Evolutionary conservation across 169 alveolate species (phyloP).

Genomic region (Plasmodium gallinaceum): DNA sequence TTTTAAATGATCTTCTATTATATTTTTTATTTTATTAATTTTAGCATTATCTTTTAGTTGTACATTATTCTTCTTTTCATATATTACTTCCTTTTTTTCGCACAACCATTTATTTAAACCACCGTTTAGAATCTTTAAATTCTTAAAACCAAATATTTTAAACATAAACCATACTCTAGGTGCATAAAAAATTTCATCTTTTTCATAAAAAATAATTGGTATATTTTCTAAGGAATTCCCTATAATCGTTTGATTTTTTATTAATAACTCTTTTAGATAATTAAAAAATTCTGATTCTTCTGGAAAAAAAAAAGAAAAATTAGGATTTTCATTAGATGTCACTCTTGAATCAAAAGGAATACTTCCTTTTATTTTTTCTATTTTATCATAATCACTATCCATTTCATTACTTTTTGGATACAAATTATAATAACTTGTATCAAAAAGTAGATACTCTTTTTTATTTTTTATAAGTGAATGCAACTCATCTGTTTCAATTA

Average conservation of each 20-base stretch:
- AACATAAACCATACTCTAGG: constrained; percentile 72
- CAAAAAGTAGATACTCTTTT: constrained; percentile 52
- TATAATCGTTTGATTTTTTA: constrained; percentile 12
- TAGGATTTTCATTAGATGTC: constrained; percentile 24
- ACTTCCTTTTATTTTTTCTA: constrained; percentile 62
- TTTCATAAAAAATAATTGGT: constrained; percentile 60
- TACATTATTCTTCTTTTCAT: neutral
- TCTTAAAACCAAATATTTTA: constrained; percentile 51
- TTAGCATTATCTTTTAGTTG: constrained; percentile 1
- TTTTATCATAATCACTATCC: constrained; percentile 15
- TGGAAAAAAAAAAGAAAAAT: constrained; percentile 73
- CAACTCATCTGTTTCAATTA: constrained; percentile 45
- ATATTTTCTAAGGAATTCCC: constrained; percentile 31
- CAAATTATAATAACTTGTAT: constrained; percentile 46
- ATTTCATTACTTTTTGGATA: constrained; percentile 2
- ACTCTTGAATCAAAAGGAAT: constrained; percentile 34
- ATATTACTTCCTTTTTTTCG: constrained; percentile 25
- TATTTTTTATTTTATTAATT: constrained; percentile 9
- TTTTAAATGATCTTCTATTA: constrained; percentile 41
- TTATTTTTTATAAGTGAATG: constrained; percentile 45
- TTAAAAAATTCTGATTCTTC: constrained; percentile 36
- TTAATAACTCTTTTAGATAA: constrained; percentile 24
- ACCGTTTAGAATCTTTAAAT: constrained; percentile 51
- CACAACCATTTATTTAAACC: constrained; percentile 71
- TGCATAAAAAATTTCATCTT: constrained; percentile 59